Percentiles rank a stretch among this genome's conserved stretches.
phyloP scores from a whole-genome alignment of 106 monocot species.

The Posidonia australis region DNA sequence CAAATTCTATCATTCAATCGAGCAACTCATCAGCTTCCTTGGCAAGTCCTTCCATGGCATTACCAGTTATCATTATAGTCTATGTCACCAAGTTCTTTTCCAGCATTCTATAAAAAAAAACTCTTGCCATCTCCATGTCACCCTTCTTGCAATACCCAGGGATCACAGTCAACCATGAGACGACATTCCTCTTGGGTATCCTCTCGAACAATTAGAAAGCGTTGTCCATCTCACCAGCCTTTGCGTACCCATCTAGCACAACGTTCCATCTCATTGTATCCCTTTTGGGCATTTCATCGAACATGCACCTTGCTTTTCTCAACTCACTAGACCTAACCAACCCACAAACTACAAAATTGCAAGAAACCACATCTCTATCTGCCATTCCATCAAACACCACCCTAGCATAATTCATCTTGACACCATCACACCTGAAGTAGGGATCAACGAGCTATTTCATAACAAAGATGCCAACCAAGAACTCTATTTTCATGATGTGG shows the following conservation, averaged over 20 bases:
- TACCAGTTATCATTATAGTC: no score
- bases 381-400: constrained; percentile 62
- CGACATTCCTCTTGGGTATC: constrained; percentile 62
- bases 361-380: no score
- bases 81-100: constrained; percentile 34
- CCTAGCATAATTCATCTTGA: constrained; percentile 10
- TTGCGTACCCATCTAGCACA: constrained; percentile 48
- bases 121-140: constrained; percentile 63
- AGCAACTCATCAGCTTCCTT: no score
- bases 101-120: constrained; percentile 72
- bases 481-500: constrained; percentile 50
- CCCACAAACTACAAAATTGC: constrained; percentile 48
- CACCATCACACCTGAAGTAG: constrained; percentile 29
- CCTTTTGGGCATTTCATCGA: no score
- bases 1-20: constrained; percentile 37
- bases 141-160: no score
- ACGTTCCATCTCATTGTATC: constrained; percentile 62
- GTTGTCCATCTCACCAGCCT: constrained; percentile 42
- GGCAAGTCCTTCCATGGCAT: no score
- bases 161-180: constrained; percentile 87
- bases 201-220: no score
- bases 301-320: constrained; percentile 29
- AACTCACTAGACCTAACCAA: constrained; percentile 36
- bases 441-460: constrained; percentile 59
- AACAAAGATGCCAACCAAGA: constrained; percentile 45